Percentiles rank a stretch among this genome's conserved stretches.
phyloP scores from a whole-genome alignment of 176 grass and related monocot species.

The Thinopyrum elongatum region DNA sequence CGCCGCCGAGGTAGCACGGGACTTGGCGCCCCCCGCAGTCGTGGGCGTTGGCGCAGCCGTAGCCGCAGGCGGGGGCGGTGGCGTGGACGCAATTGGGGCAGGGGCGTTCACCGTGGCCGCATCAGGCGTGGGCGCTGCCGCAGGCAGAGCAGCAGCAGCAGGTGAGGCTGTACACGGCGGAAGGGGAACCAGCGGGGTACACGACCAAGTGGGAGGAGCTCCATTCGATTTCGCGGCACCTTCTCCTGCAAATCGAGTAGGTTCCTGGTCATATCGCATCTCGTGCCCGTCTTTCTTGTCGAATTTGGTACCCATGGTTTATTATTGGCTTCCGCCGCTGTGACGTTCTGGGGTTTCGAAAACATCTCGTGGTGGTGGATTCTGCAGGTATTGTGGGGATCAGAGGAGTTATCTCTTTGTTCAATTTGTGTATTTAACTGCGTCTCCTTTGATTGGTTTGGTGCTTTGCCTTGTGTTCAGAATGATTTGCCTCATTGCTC shows the following conservation, averaged over 20 bases:
- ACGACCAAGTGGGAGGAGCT: too few species aligned
- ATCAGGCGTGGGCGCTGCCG: neutral
- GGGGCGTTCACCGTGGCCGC: neutral
- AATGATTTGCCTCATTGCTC: neutral
- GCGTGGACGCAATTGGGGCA: neutral
- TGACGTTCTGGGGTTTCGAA: neutral
- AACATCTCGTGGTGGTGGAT: neutral
- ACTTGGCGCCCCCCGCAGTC: too few species aligned
- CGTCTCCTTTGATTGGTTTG: neutral
- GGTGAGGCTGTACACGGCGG: too few species aligned
- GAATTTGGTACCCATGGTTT: neutral
- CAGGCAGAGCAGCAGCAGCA: too few species aligned
- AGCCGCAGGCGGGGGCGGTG: too few species aligned
- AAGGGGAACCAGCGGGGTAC: too few species aligned
- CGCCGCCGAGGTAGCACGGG: too few species aligned
- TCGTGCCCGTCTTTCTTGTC: neutral
- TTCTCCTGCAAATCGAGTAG: slow-evolving; percentile 81
- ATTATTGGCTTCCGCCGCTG: neutral
- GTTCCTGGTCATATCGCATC: neutral
- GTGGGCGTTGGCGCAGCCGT: neutral
- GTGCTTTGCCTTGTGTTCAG: neutral
- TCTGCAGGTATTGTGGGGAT: neutral
- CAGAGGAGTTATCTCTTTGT: neutral
- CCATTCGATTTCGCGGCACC: too few species aligned
- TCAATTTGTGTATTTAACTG: neutral